These are phyloP conservation scores for Acanthochlamys bracteata DNA, from an alignment of 106 monocot genomes.

Conservation along the genomic window DNA sequence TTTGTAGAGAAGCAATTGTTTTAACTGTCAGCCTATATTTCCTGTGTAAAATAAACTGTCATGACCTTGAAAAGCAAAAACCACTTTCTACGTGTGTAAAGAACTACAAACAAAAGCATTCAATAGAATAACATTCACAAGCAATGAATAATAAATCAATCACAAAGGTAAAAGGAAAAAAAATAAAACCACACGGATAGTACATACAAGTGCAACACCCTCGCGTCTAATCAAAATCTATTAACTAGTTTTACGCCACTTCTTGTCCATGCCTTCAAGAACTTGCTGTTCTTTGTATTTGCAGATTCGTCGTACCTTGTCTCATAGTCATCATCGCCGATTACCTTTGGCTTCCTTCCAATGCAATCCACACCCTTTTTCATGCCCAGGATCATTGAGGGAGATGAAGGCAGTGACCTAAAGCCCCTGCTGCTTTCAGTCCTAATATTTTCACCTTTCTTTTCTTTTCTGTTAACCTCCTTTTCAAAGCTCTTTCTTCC, in stretches of 20 bases:
- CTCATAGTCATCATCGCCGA: slow-evolving; percentile 26
- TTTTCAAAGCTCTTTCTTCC: slow-evolving; percentile 25
- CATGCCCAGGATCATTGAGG: slow-evolving; percentile 43
- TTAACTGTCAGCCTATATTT: too few species aligned
- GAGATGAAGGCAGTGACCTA: slow-evolving; percentile 49
- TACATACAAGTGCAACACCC: too few species aligned
- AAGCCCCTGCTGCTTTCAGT: slow-evolving; percentile 39
- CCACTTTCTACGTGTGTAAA: too few species aligned
- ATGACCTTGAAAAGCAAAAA: too few species aligned
- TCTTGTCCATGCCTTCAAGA: slow-evolving; percentile 26
- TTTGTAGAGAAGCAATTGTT: too few species aligned
- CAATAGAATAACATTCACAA: not conserved
- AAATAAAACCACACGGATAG: not conserved
- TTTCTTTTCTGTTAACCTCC: slow-evolving; percentile 19
- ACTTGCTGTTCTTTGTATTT: slow-evolving; percentile 23
- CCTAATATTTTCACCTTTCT: slow-evolving; percentile 8
- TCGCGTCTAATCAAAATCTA: too few species aligned
- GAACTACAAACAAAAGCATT: too few species aligned
- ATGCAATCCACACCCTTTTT: slow-evolving; percentile 51
- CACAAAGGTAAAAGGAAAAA: not conserved
- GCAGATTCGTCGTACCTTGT: slow-evolving; percentile 8
- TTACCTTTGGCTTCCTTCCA: slow-evolving; percentile 42
- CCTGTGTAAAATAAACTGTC: too few species aligned
- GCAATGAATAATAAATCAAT: not conserved
- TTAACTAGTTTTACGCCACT: not conserved